Evolutionary conservation across 495 filamentous ascomycete species (phyloP).

Genomic region (Diplogelasinospora grovesii): DNA sequence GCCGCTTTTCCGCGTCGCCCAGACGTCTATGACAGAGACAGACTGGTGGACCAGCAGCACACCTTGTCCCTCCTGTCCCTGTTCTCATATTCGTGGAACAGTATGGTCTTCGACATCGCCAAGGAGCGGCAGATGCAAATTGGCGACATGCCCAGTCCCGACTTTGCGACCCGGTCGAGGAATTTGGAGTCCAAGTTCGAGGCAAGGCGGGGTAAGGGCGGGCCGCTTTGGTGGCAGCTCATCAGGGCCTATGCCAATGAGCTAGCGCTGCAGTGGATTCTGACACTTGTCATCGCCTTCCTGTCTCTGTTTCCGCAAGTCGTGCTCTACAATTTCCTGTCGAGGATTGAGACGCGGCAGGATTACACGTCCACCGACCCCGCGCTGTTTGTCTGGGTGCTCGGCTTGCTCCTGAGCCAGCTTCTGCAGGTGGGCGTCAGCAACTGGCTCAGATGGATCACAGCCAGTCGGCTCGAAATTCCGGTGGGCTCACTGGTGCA

Average conservation of each 20-base stretch:
- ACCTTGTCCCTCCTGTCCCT: conserved; percentile 47
- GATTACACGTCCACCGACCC: conserved; percentile 20
- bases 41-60: conserved; percentile 51
- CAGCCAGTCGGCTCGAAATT: conserved; percentile 50
- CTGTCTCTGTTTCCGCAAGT: conserved; percentile 56
- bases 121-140: conserved; percentile 44
- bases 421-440: conserved; percentile 44
- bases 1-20: conserved; percentile 52
- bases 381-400: conserved; percentile 51
- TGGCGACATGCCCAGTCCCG: conserved; percentile 47
- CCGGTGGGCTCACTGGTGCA: conserved; percentile 56
- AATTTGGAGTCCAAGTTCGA: conserved; percentile 40
- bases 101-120: conserved; percentile 39
- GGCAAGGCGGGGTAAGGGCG: conserved; percentile 24
- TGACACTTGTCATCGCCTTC: conserved; percentile 44
- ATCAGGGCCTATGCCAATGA: conserved; percentile 37
- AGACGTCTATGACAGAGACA: conserved; percentile 43
- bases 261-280: conserved; percentile 40
- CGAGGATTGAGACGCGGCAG: conserved; percentile 44
- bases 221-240: conserved; percentile 51
- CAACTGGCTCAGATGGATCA: conserved; percentile 53
- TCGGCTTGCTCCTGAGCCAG: conserved; percentile 46
- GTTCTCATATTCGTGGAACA: conserved; percentile 55
- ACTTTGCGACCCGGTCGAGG: conserved; percentile 34
- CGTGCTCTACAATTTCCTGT: conserved; percentile 52